Percentiles rank a stretch among this genome's conserved stretches.
phyloP scores from a whole-genome alignment of 2,329 filamentous ascomycete genomes.

The Blastomyces emzantsi region DNA sequence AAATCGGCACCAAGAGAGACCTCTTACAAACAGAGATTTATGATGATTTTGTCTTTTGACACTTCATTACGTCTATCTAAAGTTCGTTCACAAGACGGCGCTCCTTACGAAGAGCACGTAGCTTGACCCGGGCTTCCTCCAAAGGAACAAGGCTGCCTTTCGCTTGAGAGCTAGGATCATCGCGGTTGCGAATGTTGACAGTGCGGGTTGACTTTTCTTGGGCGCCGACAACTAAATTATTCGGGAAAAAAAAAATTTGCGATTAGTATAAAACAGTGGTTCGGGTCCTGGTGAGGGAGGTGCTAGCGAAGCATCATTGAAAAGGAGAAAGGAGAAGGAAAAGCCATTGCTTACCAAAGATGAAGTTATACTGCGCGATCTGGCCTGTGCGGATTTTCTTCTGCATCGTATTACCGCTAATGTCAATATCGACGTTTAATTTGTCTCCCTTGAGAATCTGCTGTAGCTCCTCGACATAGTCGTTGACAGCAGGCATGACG shows the following conservation, averaged over 20 bases:
- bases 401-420: slow-evolving; percentile 42
- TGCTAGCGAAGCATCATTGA: not conserved
- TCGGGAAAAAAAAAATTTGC: not conserved
- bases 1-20: not conserved
- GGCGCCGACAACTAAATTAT: slow-evolving; percentile 48
- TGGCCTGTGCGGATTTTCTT: slow-evolving; percentile 46
- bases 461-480: slow-evolving; percentile 42
- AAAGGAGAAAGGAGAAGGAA: not conserved
- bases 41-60: not conserved
- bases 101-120: slow-evolving; percentile 40
- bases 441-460: slow-evolving; percentile 37
- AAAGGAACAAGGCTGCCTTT: slow-evolving; percentile 54
- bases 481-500: slow-evolving; percentile 42
- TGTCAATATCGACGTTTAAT: slow-evolving; percentile 41
- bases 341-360: slow-evolving; percentile 34
- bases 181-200: slow-evolving; percentile 57
- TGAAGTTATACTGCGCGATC: slow-evolving; percentile 44
- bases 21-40: not conserved
- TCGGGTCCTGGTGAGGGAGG: not conserved
- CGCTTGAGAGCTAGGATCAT: slow-evolving; percentile 53
- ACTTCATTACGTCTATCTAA: slow-evolving; percentile 17
- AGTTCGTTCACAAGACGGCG: slow-evolving; percentile 36
- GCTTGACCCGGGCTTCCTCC: slow-evolving; percentile 49
- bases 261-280: slow-evolving; percentile 16
- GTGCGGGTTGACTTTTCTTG: slow-evolving; percentile 50